Conservation (phyloP, 2,329 filamentous ascomycete species). For the Hansfordia pulvinata region DNA sequence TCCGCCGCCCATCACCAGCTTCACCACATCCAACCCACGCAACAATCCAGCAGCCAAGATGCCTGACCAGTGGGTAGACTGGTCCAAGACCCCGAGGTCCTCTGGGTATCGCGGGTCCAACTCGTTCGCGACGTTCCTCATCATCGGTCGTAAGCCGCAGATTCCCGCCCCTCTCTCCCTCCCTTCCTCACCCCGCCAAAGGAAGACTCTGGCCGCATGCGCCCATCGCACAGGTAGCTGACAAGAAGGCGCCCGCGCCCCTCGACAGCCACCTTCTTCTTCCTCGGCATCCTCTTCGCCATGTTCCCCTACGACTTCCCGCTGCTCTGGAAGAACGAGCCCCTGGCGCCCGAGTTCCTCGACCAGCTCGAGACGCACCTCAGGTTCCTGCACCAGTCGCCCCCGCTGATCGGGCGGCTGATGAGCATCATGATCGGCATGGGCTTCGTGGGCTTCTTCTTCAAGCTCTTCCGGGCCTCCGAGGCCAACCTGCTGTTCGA, state of each 20-base stretch:
- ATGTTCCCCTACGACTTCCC: constrained; percentile 93
- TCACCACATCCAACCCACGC: too few species aligned
- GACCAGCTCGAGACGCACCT: constrained; percentile 81
- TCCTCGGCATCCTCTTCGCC: constrained; percentile 95
- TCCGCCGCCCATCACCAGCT: too few species aligned
- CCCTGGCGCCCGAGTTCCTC: constrained; percentile 56
- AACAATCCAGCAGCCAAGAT: too few species aligned
- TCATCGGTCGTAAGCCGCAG: constrained; percentile 83
- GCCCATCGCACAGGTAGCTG: constrained; percentile 1
- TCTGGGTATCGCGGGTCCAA: constrained; percentile 43
- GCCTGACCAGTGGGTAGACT: constrained; percentile 30
- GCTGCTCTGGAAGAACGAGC: constrained; percentile 64
- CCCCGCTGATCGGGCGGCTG: constrained; percentile 82
- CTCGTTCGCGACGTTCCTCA: constrained; percentile 93
- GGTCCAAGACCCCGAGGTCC: constrained; percentile 42
- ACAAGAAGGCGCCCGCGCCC: constrained; percentile 1
- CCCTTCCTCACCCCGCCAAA: constrained; percentile 4
- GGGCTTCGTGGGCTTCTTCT: constrained; percentile 76
- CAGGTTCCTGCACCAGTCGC: constrained; percentile 79
- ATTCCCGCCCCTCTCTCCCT: constrained; percentile 4
- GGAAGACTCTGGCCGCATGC: constrained; percentile 3
- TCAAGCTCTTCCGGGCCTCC: constrained; percentile 86
- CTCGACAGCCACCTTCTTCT: constrained; percentile 71
- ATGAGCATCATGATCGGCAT: constrained; percentile 86
- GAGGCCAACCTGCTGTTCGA: constrained; percentile 96